phyloP scores from a whole-genome alignment of 139 green algal species.

The Coccomyxa sp. region DNA sequence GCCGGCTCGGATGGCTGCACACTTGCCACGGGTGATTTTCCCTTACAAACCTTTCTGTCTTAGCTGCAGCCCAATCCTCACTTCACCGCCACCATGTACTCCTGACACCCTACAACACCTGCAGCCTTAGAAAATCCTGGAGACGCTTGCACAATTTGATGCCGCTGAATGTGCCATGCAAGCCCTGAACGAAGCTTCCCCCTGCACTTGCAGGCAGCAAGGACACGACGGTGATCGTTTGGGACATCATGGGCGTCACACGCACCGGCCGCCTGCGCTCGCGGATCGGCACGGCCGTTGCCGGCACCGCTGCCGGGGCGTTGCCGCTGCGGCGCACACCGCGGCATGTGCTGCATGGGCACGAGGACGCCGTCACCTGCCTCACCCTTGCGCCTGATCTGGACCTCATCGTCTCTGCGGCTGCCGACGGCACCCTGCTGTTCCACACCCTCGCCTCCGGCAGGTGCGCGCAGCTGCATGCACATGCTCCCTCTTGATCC shows the following conservation, averaged over 20 bases:
- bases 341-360: slow-evolving; percentile 44
- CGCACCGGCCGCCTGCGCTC: background rate
- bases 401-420: slow-evolving; percentile 46
- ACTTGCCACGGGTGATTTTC: slow-evolving; percentile 6
- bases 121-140: too few relatives aligned
- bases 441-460: slow-evolving; percentile 56
- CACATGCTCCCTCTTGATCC: background rate
- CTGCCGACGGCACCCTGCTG: slow-evolving; percentile 40
- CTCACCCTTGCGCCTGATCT: slow-evolving; percentile 47
- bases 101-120: too few relatives aligned
- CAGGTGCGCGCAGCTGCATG: slow-evolving; percentile 2
- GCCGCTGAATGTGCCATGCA: too few relatives aligned
- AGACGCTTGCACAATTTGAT: too few relatives aligned
- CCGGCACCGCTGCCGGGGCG: background rate
- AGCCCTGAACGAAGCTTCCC: too few relatives aligned
- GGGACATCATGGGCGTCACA: slow-evolving; percentile 27
- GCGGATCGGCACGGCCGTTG: background rate
- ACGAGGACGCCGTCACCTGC: slow-evolving; percentile 48
- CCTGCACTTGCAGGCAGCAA: slow-evolving; percentile 26
- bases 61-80: too few relatives aligned
- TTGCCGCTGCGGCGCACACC: slow-evolving; percentile 31
- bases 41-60: background rate
- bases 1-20: slow-evolving; percentile 26
- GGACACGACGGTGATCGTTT: slow-evolving; percentile 62
- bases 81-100: too few relatives aligned